These are phyloP conservation scores for Vigna unguiculata DNA, from an alignment of 306 rosid genomes.

Conservation along the genomic window DNA sequence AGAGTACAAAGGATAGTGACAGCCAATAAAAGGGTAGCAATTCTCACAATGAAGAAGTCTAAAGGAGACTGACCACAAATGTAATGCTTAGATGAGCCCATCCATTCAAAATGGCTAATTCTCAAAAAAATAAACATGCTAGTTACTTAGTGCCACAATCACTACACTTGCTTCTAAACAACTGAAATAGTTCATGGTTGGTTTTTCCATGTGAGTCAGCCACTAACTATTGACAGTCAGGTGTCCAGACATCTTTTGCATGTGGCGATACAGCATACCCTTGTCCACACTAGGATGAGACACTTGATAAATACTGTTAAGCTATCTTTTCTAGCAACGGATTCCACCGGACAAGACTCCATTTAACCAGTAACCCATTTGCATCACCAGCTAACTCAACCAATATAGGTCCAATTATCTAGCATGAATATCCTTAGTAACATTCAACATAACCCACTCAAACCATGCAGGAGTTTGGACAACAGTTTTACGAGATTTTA, in stretches of 20 bases:
- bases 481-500: conserved; percentile 43
- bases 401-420: conserved; percentile 50
- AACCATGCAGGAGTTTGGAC: conserved; percentile 49
- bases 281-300: conserved; percentile 25
- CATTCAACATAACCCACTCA: conserved; percentile 46
- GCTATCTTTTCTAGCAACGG: conserved; percentile 23
- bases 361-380: conserved; percentile 35
- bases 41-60: conserved; percentile 40
- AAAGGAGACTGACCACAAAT: conserved; percentile 25
- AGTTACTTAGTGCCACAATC: conserved; percentile 42
- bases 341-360: conserved; percentile 38
- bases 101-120: conserved; percentile 39
- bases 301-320: conserved; percentile 27
- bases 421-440: conserved; percentile 44
- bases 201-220: conserved; percentile 45
- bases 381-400: conserved; percentile 40
- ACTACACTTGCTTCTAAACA: conserved; percentile 34
- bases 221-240: conserved; percentile 20
- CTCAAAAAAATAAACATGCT: conserved; percentile 38
- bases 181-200: conserved; percentile 39
- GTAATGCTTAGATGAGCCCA: conserved; percentile 40
- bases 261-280: conserved; percentile 9
- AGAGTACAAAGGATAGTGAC: conserved; percentile 35
- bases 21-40: conserved; percentile 46
- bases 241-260: conserved; percentile 19